These are phyloP conservation scores for Cokeromyces recurvatus DNA, from an alignment of 371 early-diverging fungal genomes.

Conservation along the genomic window DNA sequence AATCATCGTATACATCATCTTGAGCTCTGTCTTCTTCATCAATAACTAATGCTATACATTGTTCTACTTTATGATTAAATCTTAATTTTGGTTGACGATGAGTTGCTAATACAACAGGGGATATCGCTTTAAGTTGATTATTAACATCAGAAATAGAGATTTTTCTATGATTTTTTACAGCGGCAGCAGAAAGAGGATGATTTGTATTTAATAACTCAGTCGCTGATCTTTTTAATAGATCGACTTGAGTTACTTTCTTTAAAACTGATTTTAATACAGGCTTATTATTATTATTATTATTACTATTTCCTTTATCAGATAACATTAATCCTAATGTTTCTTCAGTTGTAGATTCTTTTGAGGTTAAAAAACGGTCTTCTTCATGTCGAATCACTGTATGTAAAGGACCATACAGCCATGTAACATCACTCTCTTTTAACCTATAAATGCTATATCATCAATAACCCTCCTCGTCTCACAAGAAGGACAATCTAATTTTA, in stretches of 20 bases:
- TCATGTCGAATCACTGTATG: slow-evolving; percentile 38
- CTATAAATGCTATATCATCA: slow-evolving; percentile 4
- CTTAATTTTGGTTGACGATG: slow-evolving; percentile 57
- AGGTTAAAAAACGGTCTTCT: slow-evolving; percentile 24
- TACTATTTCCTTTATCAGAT: background rate
- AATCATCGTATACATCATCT: too few species aligned
- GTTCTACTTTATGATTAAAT: slow-evolving; percentile 65
- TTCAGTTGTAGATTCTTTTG: slow-evolving; percentile 26
- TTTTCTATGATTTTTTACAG: slow-evolving; percentile 15
- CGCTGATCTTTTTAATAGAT: slow-evolving; percentile 37
- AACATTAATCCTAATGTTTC: slow-evolving; percentile 29
- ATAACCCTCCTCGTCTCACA: background rate
- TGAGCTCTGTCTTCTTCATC: slow-evolving; percentile 12
- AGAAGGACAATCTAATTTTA: slow-evolving; percentile 11
- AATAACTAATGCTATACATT: slow-evolving; percentile 45
- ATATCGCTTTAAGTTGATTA: slow-evolving; percentile 38
- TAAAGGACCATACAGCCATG: slow-evolving; percentile 63
- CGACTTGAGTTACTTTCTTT: slow-evolving; percentile 32
- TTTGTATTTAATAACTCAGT: slow-evolving; percentile 14
- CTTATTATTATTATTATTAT: background rate
- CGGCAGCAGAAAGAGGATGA: background rate
- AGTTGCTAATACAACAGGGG: slow-evolving; percentile 43
- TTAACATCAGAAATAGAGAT: slow-evolving; percentile 44
- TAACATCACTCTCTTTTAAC: slow-evolving; percentile 60
- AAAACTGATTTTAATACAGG: slow-evolving; percentile 35